These are phyloP conservation scores for Penicillium nucicola DNA, from an alignment of 495 filamentous ascomycete species.

Conservation along the genomic window DNA sequence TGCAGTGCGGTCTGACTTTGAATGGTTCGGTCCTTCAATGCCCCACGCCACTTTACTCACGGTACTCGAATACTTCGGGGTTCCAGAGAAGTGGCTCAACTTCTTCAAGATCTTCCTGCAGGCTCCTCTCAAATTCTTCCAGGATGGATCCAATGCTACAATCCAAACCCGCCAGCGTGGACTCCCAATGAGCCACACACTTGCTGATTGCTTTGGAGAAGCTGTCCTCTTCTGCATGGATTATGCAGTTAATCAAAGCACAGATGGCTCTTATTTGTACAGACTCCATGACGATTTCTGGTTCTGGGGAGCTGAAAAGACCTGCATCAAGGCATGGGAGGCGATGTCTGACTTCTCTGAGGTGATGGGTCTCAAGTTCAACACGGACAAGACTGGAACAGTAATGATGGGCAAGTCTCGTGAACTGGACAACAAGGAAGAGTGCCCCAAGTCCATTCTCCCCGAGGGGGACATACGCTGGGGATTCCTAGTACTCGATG, in stretches of 20 bases:
- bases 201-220: constrained; percentile 60
- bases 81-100: constrained; percentile 54
- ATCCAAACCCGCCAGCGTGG: constrained; percentile 51
- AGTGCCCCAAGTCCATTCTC: constrained; percentile 7
- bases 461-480: constrained; percentile 61
- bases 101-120: constrained; percentile 62
- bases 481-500: constrained; percentile 62
- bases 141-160: constrained; percentile 44
- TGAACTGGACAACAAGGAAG: neutral
- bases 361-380: constrained; percentile 56
- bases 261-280: constrained; percentile 51
- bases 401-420: constrained; percentile 30
- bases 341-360: constrained; percentile 52
- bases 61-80: constrained; percentile 58
- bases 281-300: constrained; percentile 68
- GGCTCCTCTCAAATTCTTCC: constrained; percentile 56
- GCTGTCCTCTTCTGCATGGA: constrained; percentile 63
- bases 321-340: constrained; percentile 56
- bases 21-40: constrained; percentile 59
- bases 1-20: constrained; percentile 58
- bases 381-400: constrained; percentile 57
- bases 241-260: constrained; percentile 59
- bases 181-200: constrained; percentile 55
- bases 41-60: constrained; percentile 57
- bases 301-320: constrained; percentile 59